These are phyloP conservation scores for Camellia sinensis DNA, from an alignment of 148 eudicot genomes.

Conservation along the genomic window DNA sequence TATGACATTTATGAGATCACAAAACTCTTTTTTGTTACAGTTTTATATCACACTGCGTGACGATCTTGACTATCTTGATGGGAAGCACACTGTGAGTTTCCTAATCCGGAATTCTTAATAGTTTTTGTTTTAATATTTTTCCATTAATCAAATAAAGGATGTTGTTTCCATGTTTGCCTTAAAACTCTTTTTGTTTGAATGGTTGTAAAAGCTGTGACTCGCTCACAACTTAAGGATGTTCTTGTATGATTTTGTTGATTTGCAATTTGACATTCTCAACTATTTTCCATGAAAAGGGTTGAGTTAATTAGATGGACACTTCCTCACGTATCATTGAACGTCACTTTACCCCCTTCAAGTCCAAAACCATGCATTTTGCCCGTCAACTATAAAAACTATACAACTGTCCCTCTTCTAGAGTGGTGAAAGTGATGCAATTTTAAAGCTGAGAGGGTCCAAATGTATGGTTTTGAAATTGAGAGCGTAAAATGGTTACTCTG, in stretches of 20 bases:
- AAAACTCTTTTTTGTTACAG: constrained; percentile 36
- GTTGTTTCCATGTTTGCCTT: not conserved
- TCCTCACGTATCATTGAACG: no score
- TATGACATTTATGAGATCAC: constrained; percentile 11
- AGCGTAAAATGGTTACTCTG: no score
- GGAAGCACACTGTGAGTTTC: constrained; percentile 85
- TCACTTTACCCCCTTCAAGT: no score
- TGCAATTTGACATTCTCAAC: not conserved
- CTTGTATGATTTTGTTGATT: not conserved
- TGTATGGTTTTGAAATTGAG: no score
- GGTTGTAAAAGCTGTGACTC: not conserved
- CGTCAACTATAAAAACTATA: no score
- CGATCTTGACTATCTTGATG: constrained; percentile 92
- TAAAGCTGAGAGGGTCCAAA: no score
- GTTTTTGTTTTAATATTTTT: not conserved
- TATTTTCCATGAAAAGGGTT: not conserved
- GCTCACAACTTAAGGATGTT: not conserved
- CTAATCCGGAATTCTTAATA: not conserved
- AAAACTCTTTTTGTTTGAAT: no score
- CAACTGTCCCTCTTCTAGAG: no score
- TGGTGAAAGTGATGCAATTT: no score
- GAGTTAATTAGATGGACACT: no score
- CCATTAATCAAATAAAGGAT: not conserved
- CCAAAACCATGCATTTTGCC: no score
- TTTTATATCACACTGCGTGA: constrained; percentile 85